These are phyloP conservation scores for Talaromyces rugulosus DNA, from an alignment of 2,329 filamentous ascomycete species.

Conservation along the genomic window DNA sequence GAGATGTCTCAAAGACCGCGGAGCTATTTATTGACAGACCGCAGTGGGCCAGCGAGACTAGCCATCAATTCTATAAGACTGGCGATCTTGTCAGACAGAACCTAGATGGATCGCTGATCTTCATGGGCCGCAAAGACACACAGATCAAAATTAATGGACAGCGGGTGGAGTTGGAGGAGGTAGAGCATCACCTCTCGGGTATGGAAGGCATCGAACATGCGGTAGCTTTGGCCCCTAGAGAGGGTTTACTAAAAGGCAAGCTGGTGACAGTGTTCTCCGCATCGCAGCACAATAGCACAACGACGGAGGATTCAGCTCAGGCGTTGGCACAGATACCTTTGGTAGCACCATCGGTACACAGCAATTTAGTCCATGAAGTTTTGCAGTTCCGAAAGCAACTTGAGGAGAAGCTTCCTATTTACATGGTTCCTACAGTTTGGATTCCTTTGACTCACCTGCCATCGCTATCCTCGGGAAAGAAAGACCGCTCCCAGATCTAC, in stretches of 20 bases:
- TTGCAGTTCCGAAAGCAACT: background rate
- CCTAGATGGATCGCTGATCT: background rate
- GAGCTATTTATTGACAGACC: conserved; percentile 27
- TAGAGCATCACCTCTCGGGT: background rate
- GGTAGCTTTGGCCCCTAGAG: background rate
- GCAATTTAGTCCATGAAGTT: background rate
- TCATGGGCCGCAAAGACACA: background rate
- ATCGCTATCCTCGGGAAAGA: background rate
- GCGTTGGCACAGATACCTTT: background rate
- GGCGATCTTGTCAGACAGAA: background rate
- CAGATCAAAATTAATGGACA: background rate
- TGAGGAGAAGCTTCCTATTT: background rate
- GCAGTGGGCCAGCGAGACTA: background rate
- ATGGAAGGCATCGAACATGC: background rate
- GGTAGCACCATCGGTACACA: background rate
- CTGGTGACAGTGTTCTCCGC: background rate
- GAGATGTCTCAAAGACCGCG: conserved; percentile 34
- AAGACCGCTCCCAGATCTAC: background rate
- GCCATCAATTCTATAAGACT: background rate
- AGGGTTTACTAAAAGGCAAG: background rate
- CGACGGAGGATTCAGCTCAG: background rate
- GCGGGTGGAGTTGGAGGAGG: background rate
- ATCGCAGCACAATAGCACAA: background rate
- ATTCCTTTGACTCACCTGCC: background rate
- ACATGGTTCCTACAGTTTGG: conserved; percentile 1